phyloP scores from a whole-genome alignment of 1,284 basidiomycete species.

The Melampsora americana region DNA sequence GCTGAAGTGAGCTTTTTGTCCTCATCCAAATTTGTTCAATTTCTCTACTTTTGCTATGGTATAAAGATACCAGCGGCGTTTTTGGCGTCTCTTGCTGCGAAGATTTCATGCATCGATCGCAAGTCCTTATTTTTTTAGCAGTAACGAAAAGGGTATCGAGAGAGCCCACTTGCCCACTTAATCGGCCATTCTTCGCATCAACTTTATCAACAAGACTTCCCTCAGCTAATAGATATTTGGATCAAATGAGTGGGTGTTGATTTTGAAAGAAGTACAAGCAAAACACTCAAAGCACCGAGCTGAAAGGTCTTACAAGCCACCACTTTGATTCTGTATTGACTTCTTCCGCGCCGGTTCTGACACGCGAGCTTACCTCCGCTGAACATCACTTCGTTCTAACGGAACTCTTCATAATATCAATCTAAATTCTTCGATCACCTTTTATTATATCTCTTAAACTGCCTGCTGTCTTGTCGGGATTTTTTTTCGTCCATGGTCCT shows the following conservation, averaged over 20 bases:
- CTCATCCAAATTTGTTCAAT: background rate
- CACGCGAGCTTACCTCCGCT: conserved; percentile 1
- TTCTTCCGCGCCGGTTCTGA: conserved; percentile 8
- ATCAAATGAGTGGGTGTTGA: conserved; percentile 1
- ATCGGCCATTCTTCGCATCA: conserved; percentile 6
- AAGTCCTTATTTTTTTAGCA: background rate
- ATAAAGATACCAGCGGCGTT: background rate
- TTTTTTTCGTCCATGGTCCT: background rate
- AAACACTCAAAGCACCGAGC: background rate
- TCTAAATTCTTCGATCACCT: background rate
- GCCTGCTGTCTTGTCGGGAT: background rate
- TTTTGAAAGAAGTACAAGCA: background rate
- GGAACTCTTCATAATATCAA: conserved; percentile 4
- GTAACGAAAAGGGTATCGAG: background rate
- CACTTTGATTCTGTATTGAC: background rate
- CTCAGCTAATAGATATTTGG: conserved; percentile 5
- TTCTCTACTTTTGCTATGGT: background rate
- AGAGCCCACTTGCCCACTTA: background rate
- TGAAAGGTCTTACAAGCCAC: conserved; percentile 4
- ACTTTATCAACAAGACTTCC: background rate
- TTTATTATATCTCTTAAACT: too few relatives aligned
- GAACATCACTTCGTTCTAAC: background rate
- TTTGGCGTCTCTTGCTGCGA: conserved; percentile 5
- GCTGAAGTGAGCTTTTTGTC: conserved; percentile 1
- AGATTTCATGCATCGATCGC: conserved; percentile 2